Conservation (phyloP, 1,284 basidiomycete genomes). For the Puccinia polysora region DNA sequence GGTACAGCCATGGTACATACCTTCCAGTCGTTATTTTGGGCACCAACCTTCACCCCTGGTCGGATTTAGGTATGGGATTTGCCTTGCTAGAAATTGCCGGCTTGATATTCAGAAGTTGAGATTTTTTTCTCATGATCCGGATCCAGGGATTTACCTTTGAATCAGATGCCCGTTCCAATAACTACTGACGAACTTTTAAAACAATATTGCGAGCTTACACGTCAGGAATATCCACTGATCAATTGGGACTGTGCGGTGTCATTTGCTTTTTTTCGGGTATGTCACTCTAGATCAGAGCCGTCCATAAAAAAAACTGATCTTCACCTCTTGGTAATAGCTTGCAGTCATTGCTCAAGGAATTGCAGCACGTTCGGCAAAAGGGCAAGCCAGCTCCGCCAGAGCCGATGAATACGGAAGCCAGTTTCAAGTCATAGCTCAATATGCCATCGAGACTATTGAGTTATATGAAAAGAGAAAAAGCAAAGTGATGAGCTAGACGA, state of each 20-base stretch:
- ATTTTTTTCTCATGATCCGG: slow-evolving; percentile 30
- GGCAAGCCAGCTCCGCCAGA: slow-evolving; percentile 78
- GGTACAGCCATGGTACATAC: slow-evolving; percentile 74
- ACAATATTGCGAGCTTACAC: slow-evolving; percentile 65
- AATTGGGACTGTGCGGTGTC: slow-evolving; percentile 74
- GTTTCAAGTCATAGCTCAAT: slow-evolving; percentile 64
- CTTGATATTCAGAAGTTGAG: slow-evolving; percentile 24
- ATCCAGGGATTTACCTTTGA: slow-evolving; percentile 59
- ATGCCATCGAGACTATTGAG: slow-evolving; percentile 63
- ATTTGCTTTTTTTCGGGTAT: slow-evolving; percentile 80
- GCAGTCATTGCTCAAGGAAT: slow-evolving; percentile 89
- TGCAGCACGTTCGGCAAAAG: slow-evolving; percentile 74
- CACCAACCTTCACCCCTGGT: slow-evolving; percentile 45
- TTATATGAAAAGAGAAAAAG: slow-evolving; percentile 52
- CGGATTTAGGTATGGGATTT: slow-evolving; percentile 50
- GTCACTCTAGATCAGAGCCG: slow-evolving; percentile 49
- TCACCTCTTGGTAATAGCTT: slow-evolving; percentile 57
- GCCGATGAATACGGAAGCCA: slow-evolving; percentile 61
- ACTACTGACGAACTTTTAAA: slow-evolving; percentile 68
- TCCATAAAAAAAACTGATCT: slow-evolving; percentile 49
- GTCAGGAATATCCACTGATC: slow-evolving; percentile 65
- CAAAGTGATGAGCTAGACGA: slow-evolving; percentile 45
- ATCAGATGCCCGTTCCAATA: slow-evolving; percentile 60
- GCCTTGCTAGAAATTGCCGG: not conserved
- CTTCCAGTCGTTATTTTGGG: slow-evolving; percentile 54